Base-by-base conservation (phyloP, 805 yeast species). In the Cyberlindnera veronae region DNA sequence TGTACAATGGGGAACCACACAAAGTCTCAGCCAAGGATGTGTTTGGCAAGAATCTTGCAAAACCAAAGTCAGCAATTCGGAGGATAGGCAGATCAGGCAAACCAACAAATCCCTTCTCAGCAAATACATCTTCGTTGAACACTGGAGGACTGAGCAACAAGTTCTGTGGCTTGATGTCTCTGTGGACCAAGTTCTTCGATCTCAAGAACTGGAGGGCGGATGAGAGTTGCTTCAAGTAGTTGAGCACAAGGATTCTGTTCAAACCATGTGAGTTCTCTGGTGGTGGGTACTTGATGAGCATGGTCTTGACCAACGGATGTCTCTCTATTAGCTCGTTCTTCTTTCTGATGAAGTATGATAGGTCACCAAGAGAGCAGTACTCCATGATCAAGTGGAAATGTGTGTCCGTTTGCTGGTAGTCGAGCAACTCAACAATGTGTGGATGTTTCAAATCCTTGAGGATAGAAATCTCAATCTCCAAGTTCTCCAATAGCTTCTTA, bases 11-110 rank as follows among this genome's bases (percentile, higher is more conserved):
- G 10, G 96, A 87, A 1, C 99, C 99, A 71, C 99, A 93, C 50
- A 93, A 69, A 2, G 99, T 93, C 60, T 93, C 99, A 2, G 98
- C 98, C 77, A 93, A 72, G 2, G 96, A 82, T 2, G 97, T 84
- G 36, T 85, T 80, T 6, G 99, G 99, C 54, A 93, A 71, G 58
- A 90, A 86, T 46, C 98, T 73, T 5, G 99, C 99, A 67, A 93
- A 93, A 1, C 99, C 99, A 64, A 93, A 93, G 66, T 93, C 99
- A 11, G 99, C 99, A 45, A 93, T 81, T 62, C 91, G 91, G 48
- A 93, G 71, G 9, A 90, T 75, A 1, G 99, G 99, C 46, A 93
- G 68, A 52, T 87, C 95, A 80, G 91, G 84, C 43, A 82, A 66
- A 0, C 98, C 98, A 5, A 78, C 80, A 62, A 70, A 85, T 3